phyloP scores from a whole-genome alignment of 331 rosid genomes.

The Stylosanthes scabra region DNA sequence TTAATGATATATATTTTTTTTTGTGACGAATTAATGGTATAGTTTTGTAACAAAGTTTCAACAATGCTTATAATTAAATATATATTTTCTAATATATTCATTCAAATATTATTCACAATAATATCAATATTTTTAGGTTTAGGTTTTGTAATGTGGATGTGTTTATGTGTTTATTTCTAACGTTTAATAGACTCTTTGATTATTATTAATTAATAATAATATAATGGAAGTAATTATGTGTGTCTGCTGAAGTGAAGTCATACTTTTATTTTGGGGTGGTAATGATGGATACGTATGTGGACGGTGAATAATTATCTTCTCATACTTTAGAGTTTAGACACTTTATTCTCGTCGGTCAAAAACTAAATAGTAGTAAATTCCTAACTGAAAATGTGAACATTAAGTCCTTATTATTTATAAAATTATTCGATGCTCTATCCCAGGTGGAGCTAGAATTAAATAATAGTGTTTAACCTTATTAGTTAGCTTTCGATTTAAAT shows the following conservation, averaged over 20 bases:
- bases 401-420: neutral
- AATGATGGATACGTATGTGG: constrained; percentile 10
- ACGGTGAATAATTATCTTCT: neutral
- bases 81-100: no score
- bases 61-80: no score
- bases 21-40: no score
- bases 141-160: neutral
- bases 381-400: constrained; percentile 10
- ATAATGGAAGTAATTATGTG: constrained; percentile 2
- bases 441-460: neutral
- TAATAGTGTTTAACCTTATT: neutral
- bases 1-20: no score
- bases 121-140: no score
- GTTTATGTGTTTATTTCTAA: neutral
- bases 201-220: neutral
- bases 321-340: neutral
- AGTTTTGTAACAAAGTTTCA: no score
- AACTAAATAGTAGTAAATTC: neutral
- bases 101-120: no score
- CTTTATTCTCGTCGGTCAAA: constrained; percentile 6
- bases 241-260: constrained; percentile 8
- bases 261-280: neutral
- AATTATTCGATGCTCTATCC: neutral
- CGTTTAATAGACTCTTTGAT: constrained; percentile 20
- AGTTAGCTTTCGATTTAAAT: neutral